Evolutionary conservation across 164 flowering plant species (phyloP).

Genomic region (Chimonanthus praecox): DNA sequence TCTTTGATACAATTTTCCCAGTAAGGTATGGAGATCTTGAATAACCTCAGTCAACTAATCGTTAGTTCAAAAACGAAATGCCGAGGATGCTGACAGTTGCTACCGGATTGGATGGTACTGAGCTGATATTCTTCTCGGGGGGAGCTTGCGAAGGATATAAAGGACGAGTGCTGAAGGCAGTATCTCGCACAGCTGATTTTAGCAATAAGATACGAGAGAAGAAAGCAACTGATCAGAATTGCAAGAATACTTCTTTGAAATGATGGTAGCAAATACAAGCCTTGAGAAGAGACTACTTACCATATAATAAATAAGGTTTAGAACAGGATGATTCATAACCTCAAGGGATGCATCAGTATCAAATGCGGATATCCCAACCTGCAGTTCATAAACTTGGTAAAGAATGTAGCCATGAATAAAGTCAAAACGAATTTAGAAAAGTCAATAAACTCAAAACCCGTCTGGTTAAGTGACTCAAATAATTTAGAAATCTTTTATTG

Average conservation of each 20-base stretch:
- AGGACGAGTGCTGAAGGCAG: conserved; percentile 92
- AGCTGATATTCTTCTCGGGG: conserved; percentile 80
- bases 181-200: conserved; percentile 71
- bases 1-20: neutral
- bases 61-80: neutral
- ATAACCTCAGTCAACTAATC: neutral
- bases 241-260: too few species aligned
- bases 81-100: neutral
- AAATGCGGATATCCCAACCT: conserved; percentile 79
- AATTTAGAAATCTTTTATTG: too few species aligned
- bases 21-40: neutral
- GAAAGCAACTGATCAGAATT: neutral
- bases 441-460: too few species aligned
- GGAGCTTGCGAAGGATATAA: conserved; percentile 84
- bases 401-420: too few species aligned
- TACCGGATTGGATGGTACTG: conserved; percentile 84
- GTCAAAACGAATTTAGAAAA: too few species aligned
- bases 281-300: conserved; percentile 25
- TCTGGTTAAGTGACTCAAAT: too few species aligned
- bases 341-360: conserved; percentile 76
- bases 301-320: conserved; percentile 76
- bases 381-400: conserved; percentile 14
- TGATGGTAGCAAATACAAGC: too few species aligned
- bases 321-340: conserved; percentile 79
- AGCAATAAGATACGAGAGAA: neutral